phyloP scores from a whole-genome alignment of 2,329 filamentous ascomycete genomes.

The Microdochium bolleyi region DNA sequence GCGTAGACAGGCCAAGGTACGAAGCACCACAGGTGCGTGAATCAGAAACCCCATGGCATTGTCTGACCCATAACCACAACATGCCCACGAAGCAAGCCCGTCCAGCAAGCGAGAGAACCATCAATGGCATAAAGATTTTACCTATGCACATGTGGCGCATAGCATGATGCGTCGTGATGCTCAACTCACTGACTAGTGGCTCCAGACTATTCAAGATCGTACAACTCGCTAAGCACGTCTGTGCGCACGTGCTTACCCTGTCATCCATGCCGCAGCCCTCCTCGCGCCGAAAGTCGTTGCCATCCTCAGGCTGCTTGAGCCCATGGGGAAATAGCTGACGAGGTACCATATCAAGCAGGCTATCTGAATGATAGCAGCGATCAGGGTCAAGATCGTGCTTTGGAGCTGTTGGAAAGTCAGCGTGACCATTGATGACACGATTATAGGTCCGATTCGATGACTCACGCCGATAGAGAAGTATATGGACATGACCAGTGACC shows the following conservation, averaged over 20 bases:
- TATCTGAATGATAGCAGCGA: slow-evolving; percentile 78
- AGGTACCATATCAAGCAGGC: slow-evolving; percentile 85
- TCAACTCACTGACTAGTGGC: background rate
- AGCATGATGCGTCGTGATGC: background rate
- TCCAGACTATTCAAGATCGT: background rate
- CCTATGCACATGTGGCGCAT: background rate
- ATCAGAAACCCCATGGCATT: too few relatives aligned
- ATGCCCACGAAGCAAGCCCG: too few relatives aligned
- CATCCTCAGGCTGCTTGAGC: slow-evolving; percentile 76
- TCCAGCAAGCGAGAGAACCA: too few relatives aligned
- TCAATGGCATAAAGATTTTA: too few relatives aligned
- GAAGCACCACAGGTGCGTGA: too few relatives aligned
- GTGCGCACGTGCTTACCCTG: slow-evolving; percentile 28
- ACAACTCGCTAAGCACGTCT: slow-evolving; percentile 26
- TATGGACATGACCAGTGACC: slow-evolving; percentile 80
- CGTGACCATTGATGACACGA: background rate
- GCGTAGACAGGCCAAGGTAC: too few relatives aligned
- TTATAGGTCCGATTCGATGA: slow-evolving; percentile 16
- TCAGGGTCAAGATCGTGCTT: slow-evolving; percentile 74
- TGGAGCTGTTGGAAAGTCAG: slow-evolving; percentile 53
- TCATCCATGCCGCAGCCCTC: slow-evolving; percentile 83
- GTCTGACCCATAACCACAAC: too few relatives aligned
- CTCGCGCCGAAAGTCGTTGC: slow-evolving; percentile 80
- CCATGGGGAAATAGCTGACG: slow-evolving; percentile 97
- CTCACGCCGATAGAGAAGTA: slow-evolving; percentile 90